Percentiles rank a stretch among this genome's conserved stretches.
These are phyloP conservation scores for Coemansia sp. DNA, from an alignment of 192 early-diverging fungal species.

Conservation along the genomic window DNA sequence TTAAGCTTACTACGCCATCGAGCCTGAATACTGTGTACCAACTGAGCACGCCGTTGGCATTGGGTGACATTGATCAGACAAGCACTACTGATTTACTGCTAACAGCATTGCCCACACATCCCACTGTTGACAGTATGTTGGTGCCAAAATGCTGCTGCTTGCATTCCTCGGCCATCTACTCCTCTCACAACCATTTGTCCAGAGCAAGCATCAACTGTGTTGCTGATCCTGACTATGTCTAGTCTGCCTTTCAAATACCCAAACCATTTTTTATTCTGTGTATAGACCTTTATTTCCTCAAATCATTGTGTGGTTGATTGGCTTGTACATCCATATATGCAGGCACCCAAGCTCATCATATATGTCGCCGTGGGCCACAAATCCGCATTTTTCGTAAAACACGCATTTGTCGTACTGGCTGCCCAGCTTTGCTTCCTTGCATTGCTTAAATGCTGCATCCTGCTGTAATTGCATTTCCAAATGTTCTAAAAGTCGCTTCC, in stretches of 20 bases:
- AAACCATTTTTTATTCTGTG: too few relatives aligned
- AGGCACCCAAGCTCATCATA: constrained; percentile 38
- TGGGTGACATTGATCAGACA: too few relatives aligned
- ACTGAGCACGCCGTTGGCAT: constrained; percentile 4
- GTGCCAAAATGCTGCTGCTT: too few relatives aligned
- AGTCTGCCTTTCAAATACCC: too few relatives aligned
- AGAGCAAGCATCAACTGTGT: too few relatives aligned
- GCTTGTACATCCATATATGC: constrained; percentile 45
- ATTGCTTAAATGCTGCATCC: constrained; percentile 1
- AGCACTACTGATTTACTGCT: too few relatives aligned
- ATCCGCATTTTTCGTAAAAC: constrained; percentile 45
- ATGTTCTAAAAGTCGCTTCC: constrained; percentile 16
- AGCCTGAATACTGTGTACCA: constrained; percentile 14
- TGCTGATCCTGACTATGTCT: too few relatives aligned
- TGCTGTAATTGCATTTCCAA: constrained; percentile 17
- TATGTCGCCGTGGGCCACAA: constrained; percentile 22
- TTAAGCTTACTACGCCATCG: constrained; percentile 26
- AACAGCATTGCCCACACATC: too few relatives aligned
- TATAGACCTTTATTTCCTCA: not conserved
- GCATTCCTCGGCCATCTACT: too few relatives aligned
- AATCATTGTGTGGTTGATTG: constrained; percentile 3
- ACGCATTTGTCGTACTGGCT: constrained; percentile 39
- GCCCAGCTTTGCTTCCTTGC: constrained; percentile 14
- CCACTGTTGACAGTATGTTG: too few relatives aligned
- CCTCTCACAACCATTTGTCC: too few relatives aligned